These are phyloP conservation scores for Tephrocybe sp. DNA, from an alignment of 768 basidiomycete species.

Conservation along the genomic window DNA sequence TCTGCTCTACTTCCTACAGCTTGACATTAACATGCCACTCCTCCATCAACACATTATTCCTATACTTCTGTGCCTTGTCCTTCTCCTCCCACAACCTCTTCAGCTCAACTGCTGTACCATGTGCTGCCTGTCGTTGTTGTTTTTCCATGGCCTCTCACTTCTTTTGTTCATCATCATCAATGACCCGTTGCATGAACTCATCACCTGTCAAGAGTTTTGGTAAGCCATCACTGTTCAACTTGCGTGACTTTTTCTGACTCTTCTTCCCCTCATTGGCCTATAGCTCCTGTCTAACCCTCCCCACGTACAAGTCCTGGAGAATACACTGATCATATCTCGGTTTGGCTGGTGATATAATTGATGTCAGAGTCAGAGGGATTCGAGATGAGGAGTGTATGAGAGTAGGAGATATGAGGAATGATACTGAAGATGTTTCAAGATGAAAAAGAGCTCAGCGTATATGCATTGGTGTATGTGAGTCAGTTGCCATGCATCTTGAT, in stretches of 20 bases:
- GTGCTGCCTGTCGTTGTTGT: neutral
- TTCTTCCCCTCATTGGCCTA: constrained; percentile 3
- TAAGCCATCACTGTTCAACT: neutral
- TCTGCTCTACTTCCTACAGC: neutral
- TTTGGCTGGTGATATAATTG: constrained; percentile 1
- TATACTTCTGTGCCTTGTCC: neutral
- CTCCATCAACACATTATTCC: neutral
- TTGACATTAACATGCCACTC: neutral
- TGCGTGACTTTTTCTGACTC: neutral
- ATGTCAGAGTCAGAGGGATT: neutral
- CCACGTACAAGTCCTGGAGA: neutral
- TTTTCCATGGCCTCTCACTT: neutral
- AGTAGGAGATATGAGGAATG: neutral
- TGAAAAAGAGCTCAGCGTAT: neutral
- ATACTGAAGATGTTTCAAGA: neutral
- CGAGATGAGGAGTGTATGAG: neutral
- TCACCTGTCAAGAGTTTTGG: neutral
- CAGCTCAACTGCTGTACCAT: neutral
- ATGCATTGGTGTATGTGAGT: neutral
- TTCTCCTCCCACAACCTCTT: constrained; percentile 7
- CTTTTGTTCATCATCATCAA: neutral
- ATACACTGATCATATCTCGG: neutral
- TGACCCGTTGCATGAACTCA: constrained; percentile 2
- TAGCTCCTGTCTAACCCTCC: neutral
- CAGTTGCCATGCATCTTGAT: neutral